These are phyloP conservation scores for Sanghuangporus baumii DNA, from an alignment of 1,284 basidiomycete genomes.

Conservation along the genomic window DNA sequence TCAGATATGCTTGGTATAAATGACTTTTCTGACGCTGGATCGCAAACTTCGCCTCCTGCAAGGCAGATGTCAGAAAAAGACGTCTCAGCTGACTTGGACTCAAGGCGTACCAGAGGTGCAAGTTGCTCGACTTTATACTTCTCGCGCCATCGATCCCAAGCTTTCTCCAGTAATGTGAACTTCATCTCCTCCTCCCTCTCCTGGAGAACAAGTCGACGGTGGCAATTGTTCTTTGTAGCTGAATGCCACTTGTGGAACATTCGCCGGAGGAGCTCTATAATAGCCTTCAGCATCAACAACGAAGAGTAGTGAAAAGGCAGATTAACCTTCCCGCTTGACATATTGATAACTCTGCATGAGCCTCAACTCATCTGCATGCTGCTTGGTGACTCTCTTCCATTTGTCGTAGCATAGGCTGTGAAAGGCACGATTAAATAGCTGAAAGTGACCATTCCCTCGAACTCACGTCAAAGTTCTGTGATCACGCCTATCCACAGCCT, in stretches of 20 bases:
- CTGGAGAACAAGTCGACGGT: slow-evolving; percentile 50
- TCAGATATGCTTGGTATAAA: slow-evolving; percentile 58
- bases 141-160: slow-evolving; percentile 76
- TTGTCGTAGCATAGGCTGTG: slow-evolving; percentile 31
- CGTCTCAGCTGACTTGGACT: neutral
- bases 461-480: slow-evolving; percentile 43
- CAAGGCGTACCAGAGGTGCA: slow-evolving; percentile 50
- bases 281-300: neutral
- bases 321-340: slow-evolving; percentile 66
- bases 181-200: slow-evolving; percentile 60
- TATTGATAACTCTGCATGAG: slow-evolving; percentile 78
- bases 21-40: slow-evolving; percentile 52
- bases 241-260: slow-evolving; percentile 68
- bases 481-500: slow-evolving; percentile 48
- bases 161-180: slow-evolving; percentile 39
- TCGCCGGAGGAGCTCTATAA: slow-evolving; percentile 58
- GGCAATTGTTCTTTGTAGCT: slow-evolving; percentile 48
- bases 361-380: slow-evolving; percentile 62
- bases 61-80: neutral
- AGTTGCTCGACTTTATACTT: slow-evolving; percentile 57
- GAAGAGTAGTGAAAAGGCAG: neutral
- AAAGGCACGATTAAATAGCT: neutral
- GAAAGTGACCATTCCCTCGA: neutral
- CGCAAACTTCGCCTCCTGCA: slow-evolving; percentile 56
- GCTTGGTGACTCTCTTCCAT: slow-evolving; percentile 57